Conservation (phyloP, 176 grass and related monocot genomes). For the Stipa capillata region DNA sequence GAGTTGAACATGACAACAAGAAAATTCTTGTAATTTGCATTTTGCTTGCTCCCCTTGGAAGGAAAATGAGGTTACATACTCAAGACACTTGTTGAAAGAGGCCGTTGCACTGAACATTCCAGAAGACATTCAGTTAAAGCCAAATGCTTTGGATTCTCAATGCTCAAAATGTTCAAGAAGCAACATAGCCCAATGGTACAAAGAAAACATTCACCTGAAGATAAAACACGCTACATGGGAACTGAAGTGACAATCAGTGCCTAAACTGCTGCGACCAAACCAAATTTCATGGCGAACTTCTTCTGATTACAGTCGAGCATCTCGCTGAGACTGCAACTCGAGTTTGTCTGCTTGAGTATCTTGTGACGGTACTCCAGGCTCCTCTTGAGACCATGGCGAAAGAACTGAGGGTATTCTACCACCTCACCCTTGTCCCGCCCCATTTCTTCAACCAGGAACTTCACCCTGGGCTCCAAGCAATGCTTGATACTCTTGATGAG, state of each 20-base stretch:
- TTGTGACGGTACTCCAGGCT: conserved; percentile 84
- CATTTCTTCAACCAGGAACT: conserved; percentile 87
- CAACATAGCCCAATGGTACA: conserved; percentile 17
- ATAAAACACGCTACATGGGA: conserved; percentile 24
- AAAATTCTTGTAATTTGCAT: too few species aligned
- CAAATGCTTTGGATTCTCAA: conserved; percentile 23
- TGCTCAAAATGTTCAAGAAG: conserved; percentile 6
- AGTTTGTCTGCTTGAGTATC: conserved; percentile 58
- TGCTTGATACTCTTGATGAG: conserved; percentile 87
- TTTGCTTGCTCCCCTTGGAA: not conserved
- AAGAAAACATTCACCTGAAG: conserved; percentile 11
- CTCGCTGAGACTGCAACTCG: conserved; percentile 73
- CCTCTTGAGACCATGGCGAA: conserved; percentile 79
- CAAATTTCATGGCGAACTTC: conserved; percentile 78
- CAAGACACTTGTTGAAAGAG: not conserved
- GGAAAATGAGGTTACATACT: not conserved
- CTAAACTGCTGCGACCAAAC: conserved; percentile 40
- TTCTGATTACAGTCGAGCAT: conserved; percentile 87
- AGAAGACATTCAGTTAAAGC: conserved; percentile 6
- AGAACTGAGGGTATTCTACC: conserved; percentile 79
- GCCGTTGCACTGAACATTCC: not conserved
- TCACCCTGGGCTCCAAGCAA: conserved; percentile 89
- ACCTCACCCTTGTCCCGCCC: conserved; percentile 59
- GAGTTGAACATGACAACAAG: not conserved
- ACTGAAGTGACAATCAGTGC: conserved; percentile 11